Evolutionary conservation across 2,329 filamentous ascomycete species (phyloP).

Genomic region (Ophiostoma ips): DNA sequence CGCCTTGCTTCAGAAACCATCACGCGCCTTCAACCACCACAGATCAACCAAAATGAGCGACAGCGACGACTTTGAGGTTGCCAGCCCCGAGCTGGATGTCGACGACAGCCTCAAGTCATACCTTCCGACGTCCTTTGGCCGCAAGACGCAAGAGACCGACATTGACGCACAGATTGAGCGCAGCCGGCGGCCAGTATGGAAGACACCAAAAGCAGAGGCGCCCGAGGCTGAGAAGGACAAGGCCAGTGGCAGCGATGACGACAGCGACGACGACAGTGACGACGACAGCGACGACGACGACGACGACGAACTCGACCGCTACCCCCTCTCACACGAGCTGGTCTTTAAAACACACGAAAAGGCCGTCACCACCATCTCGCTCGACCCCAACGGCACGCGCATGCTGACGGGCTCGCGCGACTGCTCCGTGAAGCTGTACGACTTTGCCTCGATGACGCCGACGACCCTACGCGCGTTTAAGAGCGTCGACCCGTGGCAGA

Average conservation of each 20-base stretch:
- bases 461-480: slow-evolving; percentile 91
- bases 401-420: slow-evolving; percentile 86
- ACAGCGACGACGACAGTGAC: slow-evolving; percentile 18
- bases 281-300: slow-evolving; percentile 35
- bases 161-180: slow-evolving; percentile 69
- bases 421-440: slow-evolving; percentile 82
- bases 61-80: slow-evolving; percentile 41
- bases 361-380: slow-evolving; percentile 67
- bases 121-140: slow-evolving; percentile 74
- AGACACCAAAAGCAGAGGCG: slow-evolving; percentile 19
- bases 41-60: slow-evolving; percentile 27
- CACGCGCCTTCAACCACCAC: background rate
- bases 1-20: no score
- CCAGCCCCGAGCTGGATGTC: slow-evolving; percentile 36
- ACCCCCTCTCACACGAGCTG: slow-evolving; percentile 84
- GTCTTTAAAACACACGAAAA: slow-evolving; percentile 85
- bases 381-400: slow-evolving; percentile 74
- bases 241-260: slow-evolving; percentile 11
- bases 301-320: slow-evolving; percentile 70
- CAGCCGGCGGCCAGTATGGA: slow-evolving; percentile 47
- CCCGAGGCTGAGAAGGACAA: slow-evolving; percentile 15
- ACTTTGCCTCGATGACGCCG: slow-evolving; percentile 90
- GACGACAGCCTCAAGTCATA: slow-evolving; percentile 65
- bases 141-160: slow-evolving; percentile 59
- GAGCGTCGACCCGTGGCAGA: slow-evolving; percentile 69